Conservation (phyloP, 2,329 filamentous ascomycete genomes). For the Ophiostoma novo-ulmi region DNA sequence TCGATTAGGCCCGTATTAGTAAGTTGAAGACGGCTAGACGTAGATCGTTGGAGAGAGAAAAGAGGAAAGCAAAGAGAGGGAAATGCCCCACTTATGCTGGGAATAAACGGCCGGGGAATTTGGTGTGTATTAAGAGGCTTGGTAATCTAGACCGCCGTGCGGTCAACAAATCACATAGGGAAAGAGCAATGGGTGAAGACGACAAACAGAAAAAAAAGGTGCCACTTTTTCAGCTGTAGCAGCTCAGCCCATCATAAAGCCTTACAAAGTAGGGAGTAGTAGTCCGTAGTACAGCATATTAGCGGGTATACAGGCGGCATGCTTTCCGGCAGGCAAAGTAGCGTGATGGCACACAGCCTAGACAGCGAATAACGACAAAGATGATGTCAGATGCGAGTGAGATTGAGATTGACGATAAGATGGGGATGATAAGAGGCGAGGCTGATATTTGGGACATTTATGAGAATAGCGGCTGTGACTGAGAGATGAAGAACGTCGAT, state of each 20-base stretch:
- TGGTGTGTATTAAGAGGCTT: not conserved
- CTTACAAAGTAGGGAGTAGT: not conserved
- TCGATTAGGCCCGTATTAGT: not conserved
- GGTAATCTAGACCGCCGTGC: not conserved
- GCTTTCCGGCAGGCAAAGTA: conserved; percentile 21
- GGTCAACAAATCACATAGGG: not conserved
- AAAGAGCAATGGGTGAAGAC: not conserved
- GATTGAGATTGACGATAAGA: not conserved
- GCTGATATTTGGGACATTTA: not conserved
- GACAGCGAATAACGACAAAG: not conserved
- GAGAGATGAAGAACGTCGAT: not conserved
- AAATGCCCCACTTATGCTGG: not conserved
- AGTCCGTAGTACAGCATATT: not conserved
- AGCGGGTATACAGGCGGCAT: not conserved
- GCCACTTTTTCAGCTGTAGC: not conserved
- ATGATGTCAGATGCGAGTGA: not conserved
- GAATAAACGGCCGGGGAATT: not conserved
- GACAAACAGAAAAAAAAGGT: not conserved
- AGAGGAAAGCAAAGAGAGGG: not conserved
- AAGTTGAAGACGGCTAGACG: not conserved
- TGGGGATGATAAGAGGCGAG: not conserved
- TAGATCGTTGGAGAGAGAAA: not conserved
- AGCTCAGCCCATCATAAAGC: not conserved
- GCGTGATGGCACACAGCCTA: not conserved
- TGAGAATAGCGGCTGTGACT: not conserved